Evolutionary conservation across 495 filamentous ascomycete species (phyloP).

Genomic region (Opeltia flavorubescens): DNA sequence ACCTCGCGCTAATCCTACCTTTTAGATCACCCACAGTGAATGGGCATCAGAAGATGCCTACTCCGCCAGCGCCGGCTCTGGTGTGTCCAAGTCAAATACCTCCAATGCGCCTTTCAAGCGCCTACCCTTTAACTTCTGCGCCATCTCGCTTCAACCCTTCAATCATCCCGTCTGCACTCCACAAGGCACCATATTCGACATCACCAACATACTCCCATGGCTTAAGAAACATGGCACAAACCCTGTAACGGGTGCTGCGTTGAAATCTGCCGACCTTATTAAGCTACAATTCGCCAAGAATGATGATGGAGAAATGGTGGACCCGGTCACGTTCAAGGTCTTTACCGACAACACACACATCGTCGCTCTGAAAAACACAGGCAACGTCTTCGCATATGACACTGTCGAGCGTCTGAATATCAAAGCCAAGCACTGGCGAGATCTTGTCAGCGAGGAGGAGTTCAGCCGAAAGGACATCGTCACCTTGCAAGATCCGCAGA

Average conservation of each 20-base stretch:
- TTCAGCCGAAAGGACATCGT: constrained; percentile 90
- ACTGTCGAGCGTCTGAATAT: constrained; percentile 91
- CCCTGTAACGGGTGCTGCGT: constrained; percentile 65
- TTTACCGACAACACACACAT: constrained; percentile 98
- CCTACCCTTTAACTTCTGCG: constrained; percentile 96
- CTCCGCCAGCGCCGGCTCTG: constrained; percentile 59
- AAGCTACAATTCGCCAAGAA: constrained; percentile 88
- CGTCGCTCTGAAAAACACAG: constrained; percentile 72
- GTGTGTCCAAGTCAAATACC: constrained; percentile 36
- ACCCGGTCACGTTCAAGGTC: constrained; percentile 93
- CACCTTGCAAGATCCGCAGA: constrained; percentile 92
- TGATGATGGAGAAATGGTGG: constrained; percentile 81
- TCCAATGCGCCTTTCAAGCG: constrained; percentile 61
- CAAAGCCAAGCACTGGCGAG: constrained; percentile 93
- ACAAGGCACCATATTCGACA: constrained; percentile 69
- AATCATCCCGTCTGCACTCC: constrained; percentile 70
- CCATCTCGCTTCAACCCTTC: constrained; percentile 86
- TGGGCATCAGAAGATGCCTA: constrained; percentile 86
- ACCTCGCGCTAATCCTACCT: constrained; percentile 3
- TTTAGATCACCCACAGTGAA: constrained; percentile 80
- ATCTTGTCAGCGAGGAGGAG: constrained; percentile 76
- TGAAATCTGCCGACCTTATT: constrained; percentile 72
- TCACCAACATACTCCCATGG: constrained; percentile 81
- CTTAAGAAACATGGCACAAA: constrained; percentile 86
- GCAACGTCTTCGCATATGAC: constrained; percentile 93